Evolutionary conservation across 2,329 filamentous ascomycete genomes (phyloP).

Genomic region (Cladosporium colombiae): DNA sequence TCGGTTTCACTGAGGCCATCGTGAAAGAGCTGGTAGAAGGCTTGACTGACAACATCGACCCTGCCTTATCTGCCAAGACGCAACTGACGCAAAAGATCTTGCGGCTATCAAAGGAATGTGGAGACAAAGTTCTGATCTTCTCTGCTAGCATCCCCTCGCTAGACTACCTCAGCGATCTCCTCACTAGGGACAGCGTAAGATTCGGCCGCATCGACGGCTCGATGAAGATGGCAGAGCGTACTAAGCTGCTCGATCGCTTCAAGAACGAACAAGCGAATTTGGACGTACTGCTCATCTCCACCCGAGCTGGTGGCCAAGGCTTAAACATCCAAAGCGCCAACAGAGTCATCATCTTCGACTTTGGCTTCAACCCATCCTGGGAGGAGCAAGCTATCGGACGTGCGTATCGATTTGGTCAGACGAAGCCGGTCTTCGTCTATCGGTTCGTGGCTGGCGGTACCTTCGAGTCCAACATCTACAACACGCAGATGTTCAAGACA

Average conservation of each 20-base stretch:
- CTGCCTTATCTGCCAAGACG: slow-evolving; percentile 67
- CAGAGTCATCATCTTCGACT: slow-evolving; percentile 83
- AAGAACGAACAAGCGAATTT: slow-evolving; percentile 54
- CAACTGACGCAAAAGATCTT: slow-evolving; percentile 69
- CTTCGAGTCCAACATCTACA: slow-evolving; percentile 73
- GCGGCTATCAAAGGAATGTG: slow-evolving; percentile 58
- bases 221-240: slow-evolving; percentile 59
- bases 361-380: slow-evolving; percentile 74
- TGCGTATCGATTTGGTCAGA: slow-evolving; percentile 82
- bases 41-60: slow-evolving; percentile 44
- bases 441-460: slow-evolving; percentile 76
- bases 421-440: slow-evolving; percentile 80
- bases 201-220: slow-evolving; percentile 67
- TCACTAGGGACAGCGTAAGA: slow-evolving; percentile 50
- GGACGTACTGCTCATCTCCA: slow-evolving; percentile 76
- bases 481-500: slow-evolving; percentile 76
- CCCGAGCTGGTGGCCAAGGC: slow-evolving; percentile 76
- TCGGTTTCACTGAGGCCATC: slow-evolving; percentile 40
- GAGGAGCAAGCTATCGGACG: slow-evolving; percentile 87
- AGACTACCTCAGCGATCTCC: slow-evolving; percentile 64
- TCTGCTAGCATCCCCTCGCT: slow-evolving; percentile 71
- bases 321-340: slow-evolving; percentile 84
- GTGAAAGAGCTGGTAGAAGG: slow-evolving; percentile 39
- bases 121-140: slow-evolving; percentile 81
- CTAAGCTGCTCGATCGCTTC: slow-evolving; percentile 67